Conservation (phyloP, 108 stramenopile genomes). For the Discostella pseudostelligera region DNA sequence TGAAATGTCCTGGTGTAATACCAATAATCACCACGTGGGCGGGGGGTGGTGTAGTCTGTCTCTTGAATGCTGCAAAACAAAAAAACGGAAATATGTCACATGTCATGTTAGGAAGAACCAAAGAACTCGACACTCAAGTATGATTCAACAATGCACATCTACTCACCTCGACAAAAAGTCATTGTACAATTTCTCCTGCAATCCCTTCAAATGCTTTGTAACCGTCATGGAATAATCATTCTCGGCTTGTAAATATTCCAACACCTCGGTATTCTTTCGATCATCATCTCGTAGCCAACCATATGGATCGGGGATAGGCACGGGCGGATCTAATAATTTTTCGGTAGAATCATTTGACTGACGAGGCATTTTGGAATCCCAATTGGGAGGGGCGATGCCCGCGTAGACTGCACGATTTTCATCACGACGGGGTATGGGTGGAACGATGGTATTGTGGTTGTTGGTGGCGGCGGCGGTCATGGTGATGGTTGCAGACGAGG, state of each 20-base stretch:
- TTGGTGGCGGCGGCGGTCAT: conserved; percentile 5
- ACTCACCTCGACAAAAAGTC: conserved; percentile 59
- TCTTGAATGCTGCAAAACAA: conserved; percentile 49
- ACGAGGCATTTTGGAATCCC: conserved; percentile 36
- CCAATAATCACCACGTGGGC: conserved; percentile 55
- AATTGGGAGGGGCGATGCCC: conserved; percentile 33
- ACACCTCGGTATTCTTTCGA: conserved; percentile 63
- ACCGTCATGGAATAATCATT: conserved; percentile 75
- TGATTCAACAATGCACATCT: conserved; percentile 31
- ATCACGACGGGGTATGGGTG: conserved; percentile 70
- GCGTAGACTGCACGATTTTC: conserved; percentile 67
- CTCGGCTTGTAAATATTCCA: conserved; percentile 74
- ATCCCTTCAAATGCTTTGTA: conserved; percentile 59
- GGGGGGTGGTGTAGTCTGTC: conserved; percentile 82
- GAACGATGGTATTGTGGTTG: conserved; percentile 3
- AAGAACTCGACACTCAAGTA: not conserved
- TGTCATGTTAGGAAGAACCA: not conserved
- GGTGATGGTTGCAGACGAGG: too few relatives aligned
- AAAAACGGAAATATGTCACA: not conserved
- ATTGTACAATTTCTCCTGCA: conserved; percentile 64
- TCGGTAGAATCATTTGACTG: conserved; percentile 40
- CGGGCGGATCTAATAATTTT: conserved; percentile 69
- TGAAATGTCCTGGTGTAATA: conserved; percentile 91
- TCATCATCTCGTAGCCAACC: conserved; percentile 90
- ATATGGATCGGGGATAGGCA: conserved; percentile 73